Base-by-base conservation (phyloP, 2,329 filamentous ascomycete genomes). In the Pyrenochaeta sp. region DNA sequence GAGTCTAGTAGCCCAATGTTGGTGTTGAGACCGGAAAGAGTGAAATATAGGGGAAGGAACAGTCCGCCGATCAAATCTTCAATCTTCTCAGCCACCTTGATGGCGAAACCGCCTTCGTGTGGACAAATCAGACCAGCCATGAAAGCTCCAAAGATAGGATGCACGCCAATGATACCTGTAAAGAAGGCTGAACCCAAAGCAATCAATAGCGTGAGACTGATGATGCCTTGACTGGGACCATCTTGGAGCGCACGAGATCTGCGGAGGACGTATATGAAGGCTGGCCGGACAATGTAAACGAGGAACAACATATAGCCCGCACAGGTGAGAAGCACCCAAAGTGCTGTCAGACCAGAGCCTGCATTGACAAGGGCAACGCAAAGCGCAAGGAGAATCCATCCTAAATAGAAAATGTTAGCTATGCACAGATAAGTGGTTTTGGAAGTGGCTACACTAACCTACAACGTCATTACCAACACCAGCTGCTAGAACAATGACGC, bases 291-390 rank as follows among this genome's bases (percentile, higher is more conserved):
- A 0, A 82, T 84, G 66, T 87, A 92, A 22, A 90, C 81, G 22
- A 97, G 83, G 69, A 97, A 90, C 0, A 97, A 74, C 22, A 90
- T 84, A 80, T 90, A 98, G 40, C 86, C 94, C 15, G 90, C 79
- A 48, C 87, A 88, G 25, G 89, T 88, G 12, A 98, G 84, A 5
- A 98, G 80, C 5, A 97, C 92, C 79, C 88, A 98, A 0, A 98
- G 83, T 0, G 94, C 93, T 0, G 92, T 89, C 22, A 98, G 77
- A 0, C 94, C 94, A 44, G 85, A 90, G 15, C 88, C 88, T 30
- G 93, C 92, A 72, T 98, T 98, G 70, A 97, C 93, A 27, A 98
- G 84, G 0, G 94, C 91, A 34, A 98, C 93, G 66, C 94, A 97
- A 28, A 98, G 88, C 0, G 94, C 94, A 25, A 98, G 88, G 15